Evolutionary conservation across 2,329 filamentous ascomycete genomes (phyloP), one percentile per base, ranked within the genome.

Genomic region (Orbilia blumenaviensis): DNA sequence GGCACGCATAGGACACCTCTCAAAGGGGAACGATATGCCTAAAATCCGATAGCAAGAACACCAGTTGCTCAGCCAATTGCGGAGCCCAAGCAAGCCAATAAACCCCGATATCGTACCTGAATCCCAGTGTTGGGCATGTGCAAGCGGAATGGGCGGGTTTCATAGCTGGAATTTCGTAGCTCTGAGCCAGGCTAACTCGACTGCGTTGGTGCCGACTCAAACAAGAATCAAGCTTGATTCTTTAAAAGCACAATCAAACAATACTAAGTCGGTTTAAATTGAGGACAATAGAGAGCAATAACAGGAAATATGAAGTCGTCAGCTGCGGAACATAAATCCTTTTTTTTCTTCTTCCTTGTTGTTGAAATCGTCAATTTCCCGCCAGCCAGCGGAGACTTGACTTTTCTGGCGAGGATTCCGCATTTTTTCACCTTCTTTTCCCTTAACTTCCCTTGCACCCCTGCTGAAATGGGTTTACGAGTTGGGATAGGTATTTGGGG

Each of bases 61-160:
- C 56, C 46, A 38, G 38, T 4, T 54, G 32, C 54, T 46, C 63
- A 67, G 50, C 66, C 66, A 54, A 34, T 56, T 21, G 66, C 56
- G 66, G 56, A 36, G 66, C 8, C 66, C 23, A 38, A 38, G 32
- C 58, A 32, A 56, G 56, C 66, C 66, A 71, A 63, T 56, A 27
- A 52, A 52, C 56, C 27, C 66, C 56, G 58, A 71, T 71, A 46
- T 44, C 56, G 66, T 71, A 71, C 66, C 66, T 71, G 66, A 56
- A 71, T 71, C 61, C 56, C 66, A 71, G 34, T 16, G 36, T 42
- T 54, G 56, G 66, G 66, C 56, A 71, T 63, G 56, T 71, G 46
- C 58, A 71, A 63, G 56, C 66, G 66, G 66, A 56, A 56, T 56
- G 52, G 52, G 10, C n/a, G 52, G 3, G 52, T 25, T 38, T 56